phyloP scores from a whole-genome alignment of 177 flowering plant genomes.

The Vitis hybrid region DNA sequence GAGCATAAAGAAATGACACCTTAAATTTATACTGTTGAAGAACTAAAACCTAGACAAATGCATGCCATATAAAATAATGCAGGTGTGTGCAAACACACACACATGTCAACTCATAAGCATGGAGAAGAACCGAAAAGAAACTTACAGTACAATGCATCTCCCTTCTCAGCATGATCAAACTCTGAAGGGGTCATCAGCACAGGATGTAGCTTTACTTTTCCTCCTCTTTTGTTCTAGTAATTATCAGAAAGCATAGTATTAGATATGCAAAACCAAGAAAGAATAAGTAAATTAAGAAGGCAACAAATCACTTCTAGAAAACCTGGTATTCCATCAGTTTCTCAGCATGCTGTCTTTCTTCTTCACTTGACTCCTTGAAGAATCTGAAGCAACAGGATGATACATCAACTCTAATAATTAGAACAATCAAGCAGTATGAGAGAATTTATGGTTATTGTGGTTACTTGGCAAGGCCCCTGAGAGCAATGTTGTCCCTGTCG shows the following conservation, averaged over 20 bases:
- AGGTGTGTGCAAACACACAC: neutral
- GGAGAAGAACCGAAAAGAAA: neutral
- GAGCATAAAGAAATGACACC: too few species aligned
- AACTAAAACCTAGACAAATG: neutral
- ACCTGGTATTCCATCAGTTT: constrained; percentile 43
- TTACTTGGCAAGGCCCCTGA: constrained; percentile 62
- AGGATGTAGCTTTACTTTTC: constrained; percentile 32
- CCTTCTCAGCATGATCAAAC: constrained; percentile 38
- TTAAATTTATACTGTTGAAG: too few species aligned
- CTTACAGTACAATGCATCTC: constrained; percentile 40
- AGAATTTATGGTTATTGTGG: neutral
- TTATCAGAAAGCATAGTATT: neutral
- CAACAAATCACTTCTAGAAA: neutral
- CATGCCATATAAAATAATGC: too few species aligned
- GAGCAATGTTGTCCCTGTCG: constrained; percentile 85
- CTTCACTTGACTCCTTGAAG: constrained; percentile 39
- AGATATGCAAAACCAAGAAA: neutral
- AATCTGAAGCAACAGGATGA: constrained; percentile 23
- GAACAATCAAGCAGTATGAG: neutral
- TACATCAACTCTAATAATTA: neutral
- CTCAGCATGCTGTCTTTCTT: constrained; percentile 45
- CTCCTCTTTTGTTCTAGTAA: constrained; percentile 35
- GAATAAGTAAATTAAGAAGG: neutral
- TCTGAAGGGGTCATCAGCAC: constrained; percentile 28
- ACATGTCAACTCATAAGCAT: neutral